Percentiles rank a stretch among this genome's conserved stretches.
Conservation (phyloP, 306 rosid species). For the Alnus glutinosa region DNA sequence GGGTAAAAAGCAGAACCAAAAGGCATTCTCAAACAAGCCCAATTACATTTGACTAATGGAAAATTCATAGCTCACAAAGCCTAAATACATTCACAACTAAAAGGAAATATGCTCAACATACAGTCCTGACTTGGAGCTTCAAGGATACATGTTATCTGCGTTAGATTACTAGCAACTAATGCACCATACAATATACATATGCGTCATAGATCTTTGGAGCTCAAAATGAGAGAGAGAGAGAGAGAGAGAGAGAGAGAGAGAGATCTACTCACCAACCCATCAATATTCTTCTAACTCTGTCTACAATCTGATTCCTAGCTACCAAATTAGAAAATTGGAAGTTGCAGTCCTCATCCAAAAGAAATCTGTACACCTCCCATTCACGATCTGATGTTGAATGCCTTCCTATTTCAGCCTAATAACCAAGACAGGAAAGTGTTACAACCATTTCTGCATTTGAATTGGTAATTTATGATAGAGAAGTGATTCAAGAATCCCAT, state of each 20-base stretch:
- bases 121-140: not conserved
- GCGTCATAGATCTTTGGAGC: not conserved
- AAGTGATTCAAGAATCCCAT: conserved; percentile 10
- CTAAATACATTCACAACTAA: not conserved
- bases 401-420: conserved; percentile 83
- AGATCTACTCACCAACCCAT: conserved; percentile 64
- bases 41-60: not conserved
- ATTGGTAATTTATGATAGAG: conserved; percentile 4
- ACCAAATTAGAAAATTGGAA: conserved; percentile 40
- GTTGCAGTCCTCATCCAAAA: conserved; percentile 66
- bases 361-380: conserved; percentile 85
- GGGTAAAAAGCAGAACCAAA: no score
- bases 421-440: conserved; percentile 4
- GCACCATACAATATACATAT: no score
- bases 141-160: conserved; percentile 2
- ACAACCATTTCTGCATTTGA: not conserved
- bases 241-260: not conserved
- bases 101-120: not conserved
- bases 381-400: conserved; percentile 62
- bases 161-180: not conserved
- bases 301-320: conserved; percentile 67
- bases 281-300: conserved; percentile 71
- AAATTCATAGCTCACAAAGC: conserved; percentile 1
- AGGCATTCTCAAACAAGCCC: no score
- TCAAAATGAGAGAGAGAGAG: not conserved